Percentiles rank a stretch among this genome's conserved stretches.
Evolutionary conservation across 2,329 filamentous ascomycete genomes (phyloP).

Genomic region (Colletotrichum trifolii): DNA sequence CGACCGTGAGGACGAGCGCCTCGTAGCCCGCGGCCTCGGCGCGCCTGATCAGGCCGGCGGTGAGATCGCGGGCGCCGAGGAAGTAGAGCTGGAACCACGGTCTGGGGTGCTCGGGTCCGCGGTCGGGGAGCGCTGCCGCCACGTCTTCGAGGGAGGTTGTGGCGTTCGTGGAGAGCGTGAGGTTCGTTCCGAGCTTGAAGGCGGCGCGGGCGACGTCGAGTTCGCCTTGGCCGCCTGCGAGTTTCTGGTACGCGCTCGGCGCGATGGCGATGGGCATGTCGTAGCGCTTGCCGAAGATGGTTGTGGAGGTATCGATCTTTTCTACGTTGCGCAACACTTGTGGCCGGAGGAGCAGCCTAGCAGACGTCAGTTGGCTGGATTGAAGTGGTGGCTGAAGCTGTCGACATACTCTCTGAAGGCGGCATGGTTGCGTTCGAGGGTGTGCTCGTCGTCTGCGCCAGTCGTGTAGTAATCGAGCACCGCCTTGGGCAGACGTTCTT

Average conservation of each 20-base stretch:
- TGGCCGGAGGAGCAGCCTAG: slow-evolving; percentile 27
- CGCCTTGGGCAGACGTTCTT: slow-evolving; percentile 25
- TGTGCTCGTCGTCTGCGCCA: slow-evolving; percentile 40
- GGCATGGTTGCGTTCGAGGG: slow-evolving; percentile 35
- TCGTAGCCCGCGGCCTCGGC: slow-evolving; percentile 44
- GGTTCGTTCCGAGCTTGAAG: slow-evolving; percentile 38
- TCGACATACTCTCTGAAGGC: slow-evolving; percentile 37
- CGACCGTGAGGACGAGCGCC: slow-evolving; percentile 44
- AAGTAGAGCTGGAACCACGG: slow-evolving; percentile 42
- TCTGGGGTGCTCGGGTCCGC: slow-evolving; percentile 31
- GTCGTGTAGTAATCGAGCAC: slow-evolving; percentile 41
- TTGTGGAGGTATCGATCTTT: slow-evolving; percentile 37
- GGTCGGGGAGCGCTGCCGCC: slow-evolving; percentile 27
- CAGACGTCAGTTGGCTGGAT: not conserved
- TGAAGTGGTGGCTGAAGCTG: not conserved
- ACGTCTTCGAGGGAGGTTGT: slow-evolving; percentile 45
- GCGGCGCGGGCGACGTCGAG: slow-evolving; percentile 43
- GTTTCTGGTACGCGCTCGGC: slow-evolving; percentile 44
- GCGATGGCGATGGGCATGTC: slow-evolving; percentile 45
- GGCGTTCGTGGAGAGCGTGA: slow-evolving; percentile 43
- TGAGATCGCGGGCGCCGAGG: slow-evolving; percentile 39
- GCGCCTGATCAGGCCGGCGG: slow-evolving; percentile 39
- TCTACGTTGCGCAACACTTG: slow-evolving; percentile 39
- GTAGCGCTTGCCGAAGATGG: slow-evolving; percentile 32
- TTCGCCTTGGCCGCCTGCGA: slow-evolving; percentile 43